Evolutionary conservation across 2,329 filamentous ascomycete species (phyloP).

Genomic region (Gyromitra esculenta): DNA sequence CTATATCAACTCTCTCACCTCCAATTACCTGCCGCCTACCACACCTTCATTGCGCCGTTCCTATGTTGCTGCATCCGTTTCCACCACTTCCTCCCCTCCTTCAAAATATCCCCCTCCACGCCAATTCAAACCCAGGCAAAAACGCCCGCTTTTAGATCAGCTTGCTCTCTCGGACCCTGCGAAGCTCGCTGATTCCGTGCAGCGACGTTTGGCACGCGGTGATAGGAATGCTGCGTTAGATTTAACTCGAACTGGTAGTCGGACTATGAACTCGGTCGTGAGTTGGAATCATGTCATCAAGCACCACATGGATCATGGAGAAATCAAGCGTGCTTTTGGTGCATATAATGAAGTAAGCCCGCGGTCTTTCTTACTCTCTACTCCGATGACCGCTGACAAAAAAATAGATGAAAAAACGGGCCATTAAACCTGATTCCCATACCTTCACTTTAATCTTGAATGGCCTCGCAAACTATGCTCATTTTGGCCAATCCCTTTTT

Average conservation of each 20-base stretch:
- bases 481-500: slow-evolving; percentile 69
- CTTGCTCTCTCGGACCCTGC: slow-evolving; percentile 69
- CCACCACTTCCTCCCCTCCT: slow-evolving; percentile 9
- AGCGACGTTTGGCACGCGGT: slow-evolving; percentile 68
- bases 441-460: slow-evolving; percentile 87
- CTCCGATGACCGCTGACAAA: slow-evolving; percentile 31
- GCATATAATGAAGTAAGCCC: slow-evolving; percentile 82
- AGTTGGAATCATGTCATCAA: slow-evolving; percentile 89
- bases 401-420: slow-evolving; percentile 89
- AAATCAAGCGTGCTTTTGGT: slow-evolving; percentile 74
- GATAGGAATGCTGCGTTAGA: slow-evolving; percentile 73
- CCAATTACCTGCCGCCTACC: background rate
- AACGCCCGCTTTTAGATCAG: slow-evolving; percentile 10
- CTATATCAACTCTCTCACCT: slow-evolving; percentile 13
- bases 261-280: slow-evolving; percentile 72
- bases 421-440: slow-evolving; percentile 78
- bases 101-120: slow-evolving; percentile 62
- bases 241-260: slow-evolving; percentile 75
- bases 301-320: slow-evolving; percentile 71
- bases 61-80: slow-evolving; percentile 6
- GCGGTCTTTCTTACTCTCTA: slow-evolving; percentile 43
- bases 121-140: background rate
- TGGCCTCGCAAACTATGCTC: slow-evolving; percentile 73
- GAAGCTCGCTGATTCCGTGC: slow-evolving; percentile 75
- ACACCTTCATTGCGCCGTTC: slow-evolving; percentile 11